Conservation (phyloP, 2,329 filamentous ascomycete species). For the Fusarium siculi region DNA sequence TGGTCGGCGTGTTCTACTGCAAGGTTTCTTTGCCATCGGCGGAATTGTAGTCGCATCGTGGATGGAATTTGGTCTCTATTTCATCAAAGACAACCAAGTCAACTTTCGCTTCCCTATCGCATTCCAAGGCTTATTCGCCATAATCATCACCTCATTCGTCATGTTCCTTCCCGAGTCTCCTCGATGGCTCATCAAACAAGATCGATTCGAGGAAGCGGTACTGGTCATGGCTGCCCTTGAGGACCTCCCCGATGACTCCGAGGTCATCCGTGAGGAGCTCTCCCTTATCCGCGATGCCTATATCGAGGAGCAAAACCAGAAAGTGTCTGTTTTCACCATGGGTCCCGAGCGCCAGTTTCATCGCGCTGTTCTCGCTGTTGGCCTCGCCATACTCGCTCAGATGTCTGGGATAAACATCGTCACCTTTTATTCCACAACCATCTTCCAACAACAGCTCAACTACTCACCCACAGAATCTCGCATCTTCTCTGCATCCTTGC, state of each 20-base stretch:
- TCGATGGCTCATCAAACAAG: background rate
- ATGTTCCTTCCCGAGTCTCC: background rate
- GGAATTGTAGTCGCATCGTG: background rate
- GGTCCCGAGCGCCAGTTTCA: background rate
- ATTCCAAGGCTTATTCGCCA: background rate
- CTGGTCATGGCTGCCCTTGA: background rate
- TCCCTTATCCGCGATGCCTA: background rate
- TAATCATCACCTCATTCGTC: background rate
- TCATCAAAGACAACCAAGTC: background rate
- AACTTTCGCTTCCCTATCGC: background rate
- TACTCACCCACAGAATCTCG: background rate
- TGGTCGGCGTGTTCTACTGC: background rate
- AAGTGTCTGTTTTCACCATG: background rate
- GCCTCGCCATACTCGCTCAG: background rate
- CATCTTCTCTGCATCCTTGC: background rate
- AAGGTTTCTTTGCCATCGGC: background rate
- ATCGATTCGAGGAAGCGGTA: background rate
- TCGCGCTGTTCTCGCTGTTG: background rate
- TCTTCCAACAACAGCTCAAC: background rate
- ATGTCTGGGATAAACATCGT: background rate
- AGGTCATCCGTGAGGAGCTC: background rate
- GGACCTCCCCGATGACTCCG: background rate
- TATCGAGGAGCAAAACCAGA: background rate
- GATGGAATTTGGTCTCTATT: background rate
- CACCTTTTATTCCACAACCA: background rate